These are phyloP conservation scores for Smittium mucronatum DNA, from an alignment of 371 early-diverging fungal species.

Conservation along the genomic window DNA sequence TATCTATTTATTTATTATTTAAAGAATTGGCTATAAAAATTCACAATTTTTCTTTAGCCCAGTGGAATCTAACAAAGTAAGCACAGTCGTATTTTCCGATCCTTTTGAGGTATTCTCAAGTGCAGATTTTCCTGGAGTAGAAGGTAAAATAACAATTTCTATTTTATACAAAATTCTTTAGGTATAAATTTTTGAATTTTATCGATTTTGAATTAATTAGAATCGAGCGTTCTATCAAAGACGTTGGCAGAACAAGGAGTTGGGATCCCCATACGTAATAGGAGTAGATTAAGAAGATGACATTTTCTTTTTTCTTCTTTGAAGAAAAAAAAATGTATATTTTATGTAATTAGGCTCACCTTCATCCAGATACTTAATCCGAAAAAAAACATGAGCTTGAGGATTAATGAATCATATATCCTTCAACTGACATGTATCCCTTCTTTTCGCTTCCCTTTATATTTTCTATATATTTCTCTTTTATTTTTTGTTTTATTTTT, in stretches of 20 bases:
- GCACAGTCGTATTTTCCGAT: neutral
- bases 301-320: conserved; percentile 4
- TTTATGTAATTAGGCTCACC: neutral
- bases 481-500: too few species aligned
- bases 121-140: conserved; percentile 12
- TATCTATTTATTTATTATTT: neutral
- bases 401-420: too few species aligned
- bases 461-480: too few species aligned
- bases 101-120: conserved; percentile 9
- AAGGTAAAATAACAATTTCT: conserved; percentile 5
- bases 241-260: conserved; percentile 11
- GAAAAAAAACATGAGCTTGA: too few species aligned
- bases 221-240: conserved; percentile 12
- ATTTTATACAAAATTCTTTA: neutral
- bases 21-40: neutral
- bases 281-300: conserved; percentile 8
- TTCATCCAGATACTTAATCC: too few species aligned
- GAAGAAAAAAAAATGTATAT: neutral
- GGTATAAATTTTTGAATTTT: neutral
- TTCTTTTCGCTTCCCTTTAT: too few species aligned
- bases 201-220: conserved; percentile 5
- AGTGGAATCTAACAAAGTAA: neutral
- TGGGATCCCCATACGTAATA: conserved; percentile 11
- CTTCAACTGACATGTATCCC: too few species aligned
- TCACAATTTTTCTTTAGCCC: neutral